Evolutionary conservation across 2,329 filamentous ascomycete species (phyloP).

Genomic region (Pseudogymnoascus sp.): DNA sequence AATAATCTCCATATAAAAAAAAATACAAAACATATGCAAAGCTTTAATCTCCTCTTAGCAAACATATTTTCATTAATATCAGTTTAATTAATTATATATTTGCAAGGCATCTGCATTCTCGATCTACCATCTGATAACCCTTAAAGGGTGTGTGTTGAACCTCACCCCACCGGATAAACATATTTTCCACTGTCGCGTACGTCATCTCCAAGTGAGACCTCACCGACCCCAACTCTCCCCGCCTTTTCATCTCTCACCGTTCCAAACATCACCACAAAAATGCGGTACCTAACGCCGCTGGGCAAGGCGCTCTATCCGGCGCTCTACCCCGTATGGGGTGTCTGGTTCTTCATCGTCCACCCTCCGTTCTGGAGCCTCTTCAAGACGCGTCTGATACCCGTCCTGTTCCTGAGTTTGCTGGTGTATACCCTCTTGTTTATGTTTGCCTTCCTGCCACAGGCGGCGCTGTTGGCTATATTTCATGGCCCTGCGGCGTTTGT

Average conservation of each 20-base stretch:
- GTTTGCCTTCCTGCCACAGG: constrained; percentile 82
- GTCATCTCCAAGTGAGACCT: neutral
- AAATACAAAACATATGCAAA: neutral
- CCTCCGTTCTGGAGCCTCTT: constrained; percentile 79
- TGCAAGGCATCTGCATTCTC: neutral
- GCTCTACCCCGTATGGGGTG: constrained; percentile 58
- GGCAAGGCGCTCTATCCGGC: constrained; percentile 30
- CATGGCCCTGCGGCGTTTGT: constrained; percentile 84
- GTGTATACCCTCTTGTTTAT: constrained; percentile 82
- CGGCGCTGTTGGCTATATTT: constrained; percentile 81
- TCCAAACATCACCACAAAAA: neutral
- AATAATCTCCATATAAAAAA: neutral
- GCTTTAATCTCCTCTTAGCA: neutral
- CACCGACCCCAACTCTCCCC: neutral
- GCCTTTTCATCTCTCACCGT: neutral
- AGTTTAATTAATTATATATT: neutral
- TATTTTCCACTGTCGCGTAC: neutral
- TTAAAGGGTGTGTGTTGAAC: neutral
- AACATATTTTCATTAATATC: neutral
- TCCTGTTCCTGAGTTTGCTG: constrained; percentile 72
- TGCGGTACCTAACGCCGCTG: neutral
- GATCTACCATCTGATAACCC: neutral
- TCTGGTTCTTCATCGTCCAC: constrained; percentile 72
- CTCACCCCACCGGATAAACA: neutral
- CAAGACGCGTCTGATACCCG: constrained; percentile 65